Conservation (phyloP, 169 alveolate genomes). For the Neospora caninum region DNA sequence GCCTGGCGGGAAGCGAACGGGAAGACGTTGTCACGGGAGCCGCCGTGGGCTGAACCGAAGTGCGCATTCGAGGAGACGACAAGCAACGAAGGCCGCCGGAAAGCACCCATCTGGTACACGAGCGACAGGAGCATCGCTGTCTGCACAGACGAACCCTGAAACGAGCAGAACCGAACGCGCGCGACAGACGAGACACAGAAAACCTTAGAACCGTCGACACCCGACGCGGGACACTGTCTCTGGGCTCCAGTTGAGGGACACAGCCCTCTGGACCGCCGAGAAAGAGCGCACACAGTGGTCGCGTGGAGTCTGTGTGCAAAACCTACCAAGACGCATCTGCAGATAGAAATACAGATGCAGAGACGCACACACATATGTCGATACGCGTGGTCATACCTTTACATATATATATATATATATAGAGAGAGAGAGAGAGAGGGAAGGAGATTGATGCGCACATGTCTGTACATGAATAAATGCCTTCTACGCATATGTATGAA, state of each 20-base stretch:
- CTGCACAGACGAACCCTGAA: slow-evolving; percentile 50
- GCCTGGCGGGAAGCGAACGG: neutral
- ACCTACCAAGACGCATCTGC: neutral
- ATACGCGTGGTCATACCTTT: too few relatives aligned
- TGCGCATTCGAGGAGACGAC: neutral
- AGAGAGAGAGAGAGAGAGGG: too few relatives aligned
- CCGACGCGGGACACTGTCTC: too few relatives aligned
- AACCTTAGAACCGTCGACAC: too few relatives aligned
- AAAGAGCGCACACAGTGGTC: neutral
- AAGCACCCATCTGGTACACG: slow-evolving; percentile 55
- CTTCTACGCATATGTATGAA: too few relatives aligned
- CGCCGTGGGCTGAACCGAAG: too few relatives aligned
- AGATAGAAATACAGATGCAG: neutral
- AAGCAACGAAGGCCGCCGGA: slow-evolving; percentile 8
- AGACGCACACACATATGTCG: neutral
- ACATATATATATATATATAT: too few relatives aligned
- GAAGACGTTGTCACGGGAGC: neutral
- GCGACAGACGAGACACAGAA: neutral
- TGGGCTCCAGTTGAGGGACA: neutral
- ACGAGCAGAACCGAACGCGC: neutral
- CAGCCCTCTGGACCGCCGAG: neutral
- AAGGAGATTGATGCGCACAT: neutral
- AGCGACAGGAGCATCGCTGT: slow-evolving; percentile 43
- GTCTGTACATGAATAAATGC: too few relatives aligned
- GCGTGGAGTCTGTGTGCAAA: neutral